Evolutionary conservation across 495 filamentous ascomycete species (phyloP), one percentile per base, ranked within the genome.

Genomic region (Hapsidospora chrysogenum): DNA sequence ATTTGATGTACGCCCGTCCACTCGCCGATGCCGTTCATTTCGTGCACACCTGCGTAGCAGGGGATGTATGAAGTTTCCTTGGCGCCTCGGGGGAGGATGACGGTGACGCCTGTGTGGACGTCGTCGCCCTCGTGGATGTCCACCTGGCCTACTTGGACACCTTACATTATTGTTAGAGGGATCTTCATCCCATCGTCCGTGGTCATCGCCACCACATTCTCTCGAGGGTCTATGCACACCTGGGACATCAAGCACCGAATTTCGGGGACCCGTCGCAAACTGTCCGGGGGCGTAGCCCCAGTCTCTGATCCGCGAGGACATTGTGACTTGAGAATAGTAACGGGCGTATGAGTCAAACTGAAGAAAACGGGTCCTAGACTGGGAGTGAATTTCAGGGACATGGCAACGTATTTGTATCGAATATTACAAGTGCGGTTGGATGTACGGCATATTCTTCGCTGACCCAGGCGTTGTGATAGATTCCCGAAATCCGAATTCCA

Each of bases 21-120:
- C 37, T 50, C 47, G 26, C 47, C 47, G 26, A 46, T 50, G 17
- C 47, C 47, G 32, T 50, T 50, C 11, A 50, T 33, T 1, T 32
- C 40, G 21, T 47, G 44, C 32, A 46, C 35, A 6, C 35, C 44
- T 1, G 47, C 47, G 31, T 50, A 50, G 32, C 44, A 50, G 7
- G 47, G 47, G 9, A 40, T 31, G 17, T 13, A 15, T 5, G 37
- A 25, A 18, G 46, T 47, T 7, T 50, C 47, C 16, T 47, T 31
- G 10, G 41, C 35, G 29, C 38, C 23, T 27, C 47, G 47, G n/a
- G 47, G 47, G 19, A 50, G 34, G 19, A 50, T 44, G 11, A 50
- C 44, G 1, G 47, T 50, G 10, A 50, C 43, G 18, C 47, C 47
- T 16, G 41, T 36, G 19, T 35, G 36, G 7, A 50, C 38, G 23